A percentile compares a stretch with the other conserved stretches of the same genome.
Evolutionary conservation across 257 asterid species (phyloP).

Genomic region (Asclepias syriaca): DNA sequence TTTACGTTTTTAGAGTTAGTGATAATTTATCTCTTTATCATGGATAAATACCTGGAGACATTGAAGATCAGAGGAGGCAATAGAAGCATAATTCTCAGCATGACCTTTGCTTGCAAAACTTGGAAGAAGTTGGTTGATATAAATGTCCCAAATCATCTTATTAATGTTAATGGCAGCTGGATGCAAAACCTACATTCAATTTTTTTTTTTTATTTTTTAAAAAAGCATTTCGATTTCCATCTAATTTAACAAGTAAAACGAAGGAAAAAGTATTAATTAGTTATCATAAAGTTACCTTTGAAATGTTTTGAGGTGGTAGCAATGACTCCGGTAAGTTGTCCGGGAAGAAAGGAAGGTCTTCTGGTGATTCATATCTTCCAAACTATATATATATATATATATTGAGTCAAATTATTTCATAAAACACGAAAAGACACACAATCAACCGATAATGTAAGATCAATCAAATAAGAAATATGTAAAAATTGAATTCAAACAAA

Average conservation of each 20-base stretch:
- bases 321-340: slow-evolving; percentile 40
- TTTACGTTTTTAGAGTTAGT: too few relatives aligned
- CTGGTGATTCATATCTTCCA: slow-evolving; percentile 63
- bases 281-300: slow-evolving; percentile 27
- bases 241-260: too few relatives aligned
- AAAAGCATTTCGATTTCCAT: too few relatives aligned
- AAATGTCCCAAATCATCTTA: slow-evolving; percentile 48
- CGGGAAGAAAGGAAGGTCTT: slow-evolving; percentile 76
- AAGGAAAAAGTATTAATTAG: too few relatives aligned
- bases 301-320: slow-evolving; percentile 26
- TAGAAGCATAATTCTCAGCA: slow-evolving; percentile 41
- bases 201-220: background rate
- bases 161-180: slow-evolving; percentile 63
- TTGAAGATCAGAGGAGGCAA: slow-evolving; percentile 57
- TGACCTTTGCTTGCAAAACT: slow-evolving; percentile 42
- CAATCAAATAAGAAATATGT: background rate
- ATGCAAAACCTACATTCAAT: slow-evolving; percentile 50
- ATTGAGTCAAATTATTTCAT: too few relatives aligned
- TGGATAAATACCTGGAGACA: slow-evolving; percentile 63
- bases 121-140: slow-evolving; percentile 54
- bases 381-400: slow-evolving; percentile 29
- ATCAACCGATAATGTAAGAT: background rate
- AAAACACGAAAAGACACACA: background rate
- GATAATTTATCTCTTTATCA: background rate
- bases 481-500: background rate